phyloP scores from a whole-genome alignment of 208 protist genomes.

The Vickermania spadyakhi region DNA sequence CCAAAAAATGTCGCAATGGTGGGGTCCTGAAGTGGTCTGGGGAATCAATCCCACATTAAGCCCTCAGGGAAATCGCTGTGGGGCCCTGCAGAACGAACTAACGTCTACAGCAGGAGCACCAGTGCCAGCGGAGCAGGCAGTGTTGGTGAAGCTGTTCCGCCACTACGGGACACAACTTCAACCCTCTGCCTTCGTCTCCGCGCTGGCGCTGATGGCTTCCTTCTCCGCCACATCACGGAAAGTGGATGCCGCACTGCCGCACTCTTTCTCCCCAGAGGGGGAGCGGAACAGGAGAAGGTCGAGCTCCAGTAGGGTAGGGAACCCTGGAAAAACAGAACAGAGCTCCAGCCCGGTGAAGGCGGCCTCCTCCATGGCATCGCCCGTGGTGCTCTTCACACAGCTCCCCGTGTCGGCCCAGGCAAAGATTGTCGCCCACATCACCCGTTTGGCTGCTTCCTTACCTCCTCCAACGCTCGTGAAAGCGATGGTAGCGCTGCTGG shows the following conservation, averaged over 20 bases:
- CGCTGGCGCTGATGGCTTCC: conserved; percentile 23
- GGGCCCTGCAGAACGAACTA: background rate
- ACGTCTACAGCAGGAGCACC: too few relatives aligned
- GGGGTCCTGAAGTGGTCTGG: conserved; percentile 11
- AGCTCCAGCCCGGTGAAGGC: background rate
- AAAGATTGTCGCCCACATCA: conserved; percentile 53
- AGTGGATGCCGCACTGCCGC: too few relatives aligned
- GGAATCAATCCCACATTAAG: background rate
- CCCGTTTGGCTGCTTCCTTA: conserved; percentile 36
- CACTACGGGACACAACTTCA: conserved; percentile 31
- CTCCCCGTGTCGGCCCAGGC: conserved; percentile 36
- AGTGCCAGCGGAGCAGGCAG: conserved; percentile 6
- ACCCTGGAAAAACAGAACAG: too few relatives aligned
- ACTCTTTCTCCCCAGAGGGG: too few relatives aligned
- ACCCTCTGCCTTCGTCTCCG: conserved; percentile 50
- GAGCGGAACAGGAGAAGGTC: too few relatives aligned
- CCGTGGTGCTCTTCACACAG: conserved; percentile 20
- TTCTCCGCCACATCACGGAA: too few relatives aligned
- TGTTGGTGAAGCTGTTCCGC: conserved; percentile 38
- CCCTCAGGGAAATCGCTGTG: background rate
- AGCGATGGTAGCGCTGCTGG: conserved; percentile 18
- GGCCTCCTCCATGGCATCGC: background rate
- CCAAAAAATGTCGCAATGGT: too few relatives aligned
- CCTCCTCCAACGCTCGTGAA: conserved; percentile 36
- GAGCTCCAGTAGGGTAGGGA: too few relatives aligned